These are phyloP conservation scores for Kodamaea sp. DNA, from an alignment of 1,139 yeast genomes.

Conservation along the genomic window DNA sequence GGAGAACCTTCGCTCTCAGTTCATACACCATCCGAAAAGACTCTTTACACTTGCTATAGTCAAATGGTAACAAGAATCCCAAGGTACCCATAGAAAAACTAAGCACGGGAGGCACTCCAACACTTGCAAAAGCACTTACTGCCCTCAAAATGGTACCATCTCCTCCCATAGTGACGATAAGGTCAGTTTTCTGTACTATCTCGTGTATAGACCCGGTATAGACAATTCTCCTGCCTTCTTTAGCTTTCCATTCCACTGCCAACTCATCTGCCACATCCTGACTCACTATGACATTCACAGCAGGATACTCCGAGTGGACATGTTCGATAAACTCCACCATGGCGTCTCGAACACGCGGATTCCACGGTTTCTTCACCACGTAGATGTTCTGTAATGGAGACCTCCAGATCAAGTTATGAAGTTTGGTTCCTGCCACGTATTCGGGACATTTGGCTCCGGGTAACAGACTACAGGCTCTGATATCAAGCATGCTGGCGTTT, in stretches of 20 bases:
- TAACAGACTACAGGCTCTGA: conserved; percentile 8
- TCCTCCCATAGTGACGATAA: conserved; percentile 87
- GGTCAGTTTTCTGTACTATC: conserved; percentile 61
- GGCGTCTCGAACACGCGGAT: conserved; percentile 62
- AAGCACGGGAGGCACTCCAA: conserved; percentile 81
- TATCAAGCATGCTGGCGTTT: conserved; percentile 4
- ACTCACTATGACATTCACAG: conserved; percentile 74
- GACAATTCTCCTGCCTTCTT: conserved; percentile 15
- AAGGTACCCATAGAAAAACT: conserved; percentile 90
- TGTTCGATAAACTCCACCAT: conserved; percentile 62
- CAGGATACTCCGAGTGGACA: conserved; percentile 60
- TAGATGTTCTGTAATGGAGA: conserved; percentile 66
- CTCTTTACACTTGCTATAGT: conserved; percentile 58
- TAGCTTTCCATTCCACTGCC: conserved; percentile 31
- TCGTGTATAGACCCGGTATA: conserved; percentile 63
- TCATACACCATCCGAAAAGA: conserved; percentile 68
- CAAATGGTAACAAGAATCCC: conserved; percentile 88
- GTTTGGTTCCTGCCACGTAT: conserved; percentile 45
- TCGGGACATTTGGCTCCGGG: conserved; percentile 31
- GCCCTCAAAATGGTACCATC: conserved; percentile 91
- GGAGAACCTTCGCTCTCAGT: conserved; percentile 68
- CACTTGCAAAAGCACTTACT: conserved; percentile 62
- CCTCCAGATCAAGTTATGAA: conserved; percentile 49
- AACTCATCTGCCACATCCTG: conserved; percentile 77
- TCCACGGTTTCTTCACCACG: conserved; percentile 85